Base-by-base conservation (phyloP, 2,329 filamentous ascomycete species). In the Stagonosporopsis chrysanthemi region DNA sequence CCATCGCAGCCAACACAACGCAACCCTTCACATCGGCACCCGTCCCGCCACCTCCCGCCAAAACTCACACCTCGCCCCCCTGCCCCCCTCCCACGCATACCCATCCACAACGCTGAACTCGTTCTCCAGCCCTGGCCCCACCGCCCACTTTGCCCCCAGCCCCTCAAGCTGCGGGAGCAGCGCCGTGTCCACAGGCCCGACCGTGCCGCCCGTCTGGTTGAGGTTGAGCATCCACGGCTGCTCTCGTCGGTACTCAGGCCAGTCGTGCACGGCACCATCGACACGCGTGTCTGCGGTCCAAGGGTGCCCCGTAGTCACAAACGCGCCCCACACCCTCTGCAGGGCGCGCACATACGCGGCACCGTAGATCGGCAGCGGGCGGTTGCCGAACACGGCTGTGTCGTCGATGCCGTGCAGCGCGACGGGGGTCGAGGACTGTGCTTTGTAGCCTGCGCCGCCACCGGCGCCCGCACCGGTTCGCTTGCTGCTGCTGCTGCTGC, bases 11-110 rank as follows among this genome's bases (percentile, higher is more conserved):
- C 33, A 6, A 35, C n/a, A n/a, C 36, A 38, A 7, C 33, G 17
- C 15, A 15, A 17, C 15, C 31, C 14, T 17, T 38, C n/a, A 50
- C 35, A 35, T 35, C 12, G 35, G 33, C 45, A 48, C 45, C n/a
- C 23, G 12, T 1, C 8, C 9, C 15, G 55, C 60, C 22, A 69
- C 53, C 12, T 46, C 59, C 44, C 58, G 64, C 65, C 65, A 66
- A 17, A 69, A 66, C 12, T 68, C 64, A 50, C 68, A 71, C 29
- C 68, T 49, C 36, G n/a, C 44, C 2, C 61, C 65, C 8, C 66
- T 46, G 12, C 67, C 65, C 0, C 62, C 66, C 44, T 70, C 67
- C 67, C 67, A 70, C 14, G 19, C 33, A 29, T 59, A 65, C 22
- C 57, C 67, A 63, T 71, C 56, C 9, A 67, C 67, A 31, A 66